Evolutionary conservation across 2,329 filamentous ascomycete species (phyloP), one percentile per base, ranked within the genome.

Genomic region (Chrysoporthe deuterocubensis): DNA sequence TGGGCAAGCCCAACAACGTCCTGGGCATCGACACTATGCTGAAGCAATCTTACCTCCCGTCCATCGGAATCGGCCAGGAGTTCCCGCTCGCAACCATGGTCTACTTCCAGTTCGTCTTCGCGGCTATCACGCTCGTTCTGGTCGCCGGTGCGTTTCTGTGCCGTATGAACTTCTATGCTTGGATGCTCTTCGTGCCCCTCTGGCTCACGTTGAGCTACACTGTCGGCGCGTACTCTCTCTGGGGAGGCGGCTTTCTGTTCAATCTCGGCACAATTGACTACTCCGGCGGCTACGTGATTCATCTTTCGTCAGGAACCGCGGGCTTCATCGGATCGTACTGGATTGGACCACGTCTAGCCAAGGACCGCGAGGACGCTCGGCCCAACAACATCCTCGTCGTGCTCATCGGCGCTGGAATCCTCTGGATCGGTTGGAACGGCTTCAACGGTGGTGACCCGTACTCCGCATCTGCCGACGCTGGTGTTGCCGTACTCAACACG

Each of bases 361-460:
- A 75, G 37, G 83, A 84, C 70, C 79, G 81, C 13, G 78, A 81
- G 57, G 80, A 82, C 56, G 77, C 78, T 50, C 76, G 78, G n/a
- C 83, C 83, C 3, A 83, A 83, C 76, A 84, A 84, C 71, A 75
- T 84, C 60, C 72, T 81, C 16, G 73, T 79, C 11, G 78, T 82
- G 40, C 75, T 84, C 64, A 76, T 82, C 42, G 83, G 83, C 34
- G 82, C 82, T 1, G 83, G 82, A 21, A 81, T 85, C 46, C 79
- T 85, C 44, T 85, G 82, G 83, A 77, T 83, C 37, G 82, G 83
- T 68, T 85, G 83, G 83, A 84, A 84, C 72, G 83, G 83, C 52
- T 85, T 84, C 78, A 85, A 84, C 69, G 82, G 83, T 57, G 82
- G 83, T 71, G 83, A 84, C 73, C 83, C 83, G n/a, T 85, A 84